These are phyloP conservation scores for Arachnomyces sp. DNA, from an alignment of 2,329 filamentous ascomycete species.

Conservation along the genomic window DNA sequence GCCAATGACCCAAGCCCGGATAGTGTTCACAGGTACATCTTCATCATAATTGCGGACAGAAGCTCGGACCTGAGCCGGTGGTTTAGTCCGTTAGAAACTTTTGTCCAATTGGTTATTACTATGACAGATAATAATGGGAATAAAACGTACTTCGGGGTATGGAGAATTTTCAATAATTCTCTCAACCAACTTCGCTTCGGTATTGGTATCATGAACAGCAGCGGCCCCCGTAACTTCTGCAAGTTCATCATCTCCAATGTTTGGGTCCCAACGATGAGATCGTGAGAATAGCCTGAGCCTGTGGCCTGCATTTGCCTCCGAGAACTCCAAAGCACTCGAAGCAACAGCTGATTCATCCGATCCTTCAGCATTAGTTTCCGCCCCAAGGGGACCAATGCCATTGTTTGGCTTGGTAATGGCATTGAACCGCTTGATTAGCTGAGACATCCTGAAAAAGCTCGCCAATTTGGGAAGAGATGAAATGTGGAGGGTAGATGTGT, in stretches of 20 bases:
- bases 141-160: constrained; percentile 53
- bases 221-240: constrained; percentile 55
- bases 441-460: too few species aligned
- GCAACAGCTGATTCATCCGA: background rate
- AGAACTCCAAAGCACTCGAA: too few species aligned
- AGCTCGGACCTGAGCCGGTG: constrained; percentile 39
- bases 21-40: constrained; percentile 57
- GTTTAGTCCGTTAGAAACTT: constrained; percentile 8
- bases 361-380: background rate
- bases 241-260: constrained; percentile 55
- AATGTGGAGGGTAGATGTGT: too few species aligned
- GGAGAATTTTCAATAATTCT: constrained; percentile 60
- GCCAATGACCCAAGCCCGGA: constrained; percentile 58
- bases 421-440: too few species aligned
- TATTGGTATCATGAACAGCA: constrained; percentile 47
- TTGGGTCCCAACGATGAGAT: constrained; percentile 56
- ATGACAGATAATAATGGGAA: background rate
- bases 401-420: too few species aligned
- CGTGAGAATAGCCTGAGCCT: constrained; percentile 6
- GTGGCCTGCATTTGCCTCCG: constrained; percentile 6
- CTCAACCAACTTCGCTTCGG: constrained; percentile 51
- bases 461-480: too few species aligned
- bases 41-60: constrained; percentile 59
- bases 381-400: too few species aligned
- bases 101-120: constrained; percentile 11